Evolutionary conservation across 169 alveolate species (phyloP), one percentile per base, ranked within the genome.

Genomic region (Eimeria falciformis): DNA sequence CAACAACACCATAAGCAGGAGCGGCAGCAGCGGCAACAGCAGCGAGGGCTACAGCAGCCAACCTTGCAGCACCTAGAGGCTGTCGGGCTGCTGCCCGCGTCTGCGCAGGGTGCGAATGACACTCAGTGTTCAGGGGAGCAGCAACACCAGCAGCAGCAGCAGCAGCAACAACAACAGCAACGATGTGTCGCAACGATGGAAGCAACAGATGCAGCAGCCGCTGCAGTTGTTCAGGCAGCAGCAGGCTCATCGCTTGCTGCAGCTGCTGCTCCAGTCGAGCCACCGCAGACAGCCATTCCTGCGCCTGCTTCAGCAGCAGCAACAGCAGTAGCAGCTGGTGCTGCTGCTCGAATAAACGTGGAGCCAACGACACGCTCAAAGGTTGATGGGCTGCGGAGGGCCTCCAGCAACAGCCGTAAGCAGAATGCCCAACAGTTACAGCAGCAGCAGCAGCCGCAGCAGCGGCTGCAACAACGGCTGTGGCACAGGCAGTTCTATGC

Each of bases 401-500:
- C 27, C 23, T 40, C 21, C n/a, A 43, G 84, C 6, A 47, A 6
- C 62, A 17, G 33, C 66, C 27, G n/a, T 0, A 12, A 75, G 66
- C 23, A 75, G 65, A n/a, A 5, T 5, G 46, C 40, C 43, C 84
- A 75, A 62, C 79, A 66, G 3, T 7, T 27, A 45, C 83, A 69
- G 81, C 50, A 69, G 55, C 81, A 69, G 21, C 56, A 69, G 81
- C 17, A 46, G 40, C 25, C 18, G 53, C 81, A n/a, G 33, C 81
- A 46, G 81, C 81, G 53, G n/a, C 56, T 69, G 81, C 81, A 69
- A 33, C 82, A 71, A 6, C 29, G 33, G 29, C 56, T 71, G 55
- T 55, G 43, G 84, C 84, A 75, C 46, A 56, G 84, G 58, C 84
- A 75, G 62, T 25, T 75, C 43, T 75, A 75, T 62, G 65, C 65